Evolutionary conservation across 1,284 basidiomycete genomes (phyloP).

Genomic region (Cutaneotrichosporon sp.): DNA sequence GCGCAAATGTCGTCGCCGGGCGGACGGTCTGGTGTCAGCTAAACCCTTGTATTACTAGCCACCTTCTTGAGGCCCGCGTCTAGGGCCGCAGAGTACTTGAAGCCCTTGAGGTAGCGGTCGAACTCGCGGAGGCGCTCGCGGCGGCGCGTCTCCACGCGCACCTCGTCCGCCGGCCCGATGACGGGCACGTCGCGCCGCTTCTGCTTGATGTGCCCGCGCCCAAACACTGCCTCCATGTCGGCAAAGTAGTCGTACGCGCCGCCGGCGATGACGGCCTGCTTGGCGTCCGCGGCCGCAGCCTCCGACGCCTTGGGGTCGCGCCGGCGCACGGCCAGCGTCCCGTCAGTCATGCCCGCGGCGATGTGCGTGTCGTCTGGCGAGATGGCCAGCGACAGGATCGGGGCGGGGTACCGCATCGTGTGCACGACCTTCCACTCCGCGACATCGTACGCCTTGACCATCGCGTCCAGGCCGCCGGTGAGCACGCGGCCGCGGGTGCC

Average conservation of each 20-base stretch:
- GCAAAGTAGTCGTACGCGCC: conserved; percentile 72
- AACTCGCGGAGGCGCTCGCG: conserved; percentile 78
- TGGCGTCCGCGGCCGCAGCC: conserved; percentile 56
- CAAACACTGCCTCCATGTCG: conserved; percentile 62
- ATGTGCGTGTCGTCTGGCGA: conserved; percentile 98
- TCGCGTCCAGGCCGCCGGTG: conserved; percentile 89
- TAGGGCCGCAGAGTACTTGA: conserved; percentile 93
- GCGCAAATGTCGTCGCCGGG: conserved; percentile 82
- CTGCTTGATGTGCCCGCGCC: conserved; percentile 62
- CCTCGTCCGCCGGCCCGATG: conserved; percentile 64
- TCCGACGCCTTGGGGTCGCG: conserved; percentile 75
- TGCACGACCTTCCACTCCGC: conserved; percentile 93
- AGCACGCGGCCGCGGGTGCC: conserved; percentile 67
- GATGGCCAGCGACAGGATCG: conserved; percentile 84
- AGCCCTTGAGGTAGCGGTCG: conserved; percentile 84
- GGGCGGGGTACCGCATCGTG: conserved; percentile 97
- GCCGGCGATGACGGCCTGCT: conserved; percentile 59
- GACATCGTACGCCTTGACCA: conserved; percentile 99
- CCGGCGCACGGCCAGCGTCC: conserved; percentile 84
- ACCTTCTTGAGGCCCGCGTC: conserved; percentile 86
- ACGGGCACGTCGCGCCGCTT: conserved; percentile 58
- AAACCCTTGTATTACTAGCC: background rate
- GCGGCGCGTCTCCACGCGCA: conserved; percentile 72
- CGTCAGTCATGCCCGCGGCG: conserved; percentile 94
- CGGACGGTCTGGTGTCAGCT: conserved; percentile 58